phyloP scores from a whole-genome alignment of 306 rosid genomes.

The Trifolium repens region DNA sequence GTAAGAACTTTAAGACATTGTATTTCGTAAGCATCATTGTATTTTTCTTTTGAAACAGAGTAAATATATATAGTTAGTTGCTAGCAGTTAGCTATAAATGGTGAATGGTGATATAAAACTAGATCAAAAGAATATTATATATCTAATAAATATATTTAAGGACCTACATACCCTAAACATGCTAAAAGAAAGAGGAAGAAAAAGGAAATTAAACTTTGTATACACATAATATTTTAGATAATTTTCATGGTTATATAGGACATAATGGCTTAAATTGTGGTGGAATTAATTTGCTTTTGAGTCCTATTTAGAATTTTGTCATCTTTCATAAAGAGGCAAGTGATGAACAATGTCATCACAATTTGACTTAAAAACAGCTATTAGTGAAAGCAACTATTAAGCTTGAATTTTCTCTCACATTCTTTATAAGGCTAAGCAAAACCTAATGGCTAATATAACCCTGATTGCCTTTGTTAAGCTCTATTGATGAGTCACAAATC shows the following conservation, averaged over 20 bases:
- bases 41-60: too few relatives aligned
- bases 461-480: constrained; percentile 60
- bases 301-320: constrained; percentile 43
- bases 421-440: constrained; percentile 52
- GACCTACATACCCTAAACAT: constrained; percentile 25
- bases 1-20: too few relatives aligned
- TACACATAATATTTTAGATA: constrained; percentile 34
- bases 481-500: constrained; percentile 45
- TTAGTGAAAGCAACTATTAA: constrained; percentile 58
- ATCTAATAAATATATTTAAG: constrained; percentile 26
- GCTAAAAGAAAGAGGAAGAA: constrained; percentile 19
- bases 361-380: constrained; percentile 53
- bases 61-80: not conserved
- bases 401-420: constrained; percentile 48
- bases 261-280: constrained; percentile 39
- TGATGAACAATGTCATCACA: constrained; percentile 46
- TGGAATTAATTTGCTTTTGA: constrained; percentile 40
- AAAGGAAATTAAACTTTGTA: constrained; percentile 28
- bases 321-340: constrained; percentile 43
- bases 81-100: constrained; percentile 14
- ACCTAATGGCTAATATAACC: constrained; percentile 38
- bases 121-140: constrained; percentile 17
- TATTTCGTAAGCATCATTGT: too few relatives aligned
- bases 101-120: constrained; percentile 22
- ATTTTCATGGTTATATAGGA: constrained; percentile 37